Percentiles rank a stretch among this genome's conserved stretches.
Evolutionary conservation across 768 basidiomycete genomes (phyloP).

Genomic region (Hericium erinaceus): DNA sequence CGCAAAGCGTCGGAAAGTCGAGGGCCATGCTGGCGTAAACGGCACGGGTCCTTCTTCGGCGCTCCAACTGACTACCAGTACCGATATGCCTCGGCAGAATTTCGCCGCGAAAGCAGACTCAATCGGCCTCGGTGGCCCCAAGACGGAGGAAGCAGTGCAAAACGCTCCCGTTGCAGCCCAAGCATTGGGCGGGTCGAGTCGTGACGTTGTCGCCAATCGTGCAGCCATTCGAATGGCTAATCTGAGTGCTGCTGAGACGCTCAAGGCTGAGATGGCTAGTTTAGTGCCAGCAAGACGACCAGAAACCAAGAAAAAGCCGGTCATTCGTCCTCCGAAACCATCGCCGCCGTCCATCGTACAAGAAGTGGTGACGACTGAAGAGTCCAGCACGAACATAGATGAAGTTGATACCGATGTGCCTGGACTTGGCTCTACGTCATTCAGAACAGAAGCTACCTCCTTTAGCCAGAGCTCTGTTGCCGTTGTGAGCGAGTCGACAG

Average conservation of each 20-base stretch:
- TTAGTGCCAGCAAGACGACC: constrained; percentile 29
- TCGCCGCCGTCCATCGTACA: constrained; percentile 7
- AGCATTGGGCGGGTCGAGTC: constrained; percentile 79
- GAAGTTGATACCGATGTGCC: constrained; percentile 22
- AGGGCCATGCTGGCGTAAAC: constrained; percentile 26
- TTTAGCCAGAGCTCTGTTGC: constrained; percentile 2
- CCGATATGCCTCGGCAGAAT: constrained; percentile 41
- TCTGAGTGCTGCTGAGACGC: constrained; percentile 88
- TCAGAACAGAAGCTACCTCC: not conserved
- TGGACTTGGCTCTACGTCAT: constrained; percentile 24
- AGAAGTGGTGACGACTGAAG: constrained; percentile 13
- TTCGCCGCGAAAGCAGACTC: constrained; percentile 73
- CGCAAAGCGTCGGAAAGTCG: constrained; percentile 76
- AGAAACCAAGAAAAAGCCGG: constrained; percentile 11
- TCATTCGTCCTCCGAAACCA: constrained; percentile 14
- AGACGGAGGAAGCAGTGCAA: constrained; percentile 47
- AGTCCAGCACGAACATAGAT: constrained; percentile 10
- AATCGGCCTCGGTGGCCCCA: constrained; percentile 61
- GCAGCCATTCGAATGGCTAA: constrained; percentile 92
- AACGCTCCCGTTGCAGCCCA: constrained; percentile 54
- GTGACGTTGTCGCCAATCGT: constrained; percentile 83
- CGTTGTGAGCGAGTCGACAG: constrained; percentile 39
- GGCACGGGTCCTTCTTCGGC: constrained; percentile 37
- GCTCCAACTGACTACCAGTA: constrained; percentile 37
- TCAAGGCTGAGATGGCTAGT: constrained; percentile 82